Conservation (phyloP, 1,284 basidiomycete genomes). For the Ustilago tritici region DNA sequence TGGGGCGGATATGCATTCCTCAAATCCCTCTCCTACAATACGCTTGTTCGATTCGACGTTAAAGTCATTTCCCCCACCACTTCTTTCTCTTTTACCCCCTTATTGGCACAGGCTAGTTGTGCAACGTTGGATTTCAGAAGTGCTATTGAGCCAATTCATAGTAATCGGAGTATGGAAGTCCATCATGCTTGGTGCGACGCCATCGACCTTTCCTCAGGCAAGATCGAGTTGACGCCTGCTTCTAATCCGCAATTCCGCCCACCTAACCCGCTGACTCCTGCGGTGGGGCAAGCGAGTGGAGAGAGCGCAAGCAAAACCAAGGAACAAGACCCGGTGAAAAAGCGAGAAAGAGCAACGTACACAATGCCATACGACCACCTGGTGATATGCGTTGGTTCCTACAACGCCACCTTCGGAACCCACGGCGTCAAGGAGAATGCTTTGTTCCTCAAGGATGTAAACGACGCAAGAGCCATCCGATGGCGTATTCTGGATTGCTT, state of each 20-base stretch:
- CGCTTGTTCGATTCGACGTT: constrained; percentile 34
- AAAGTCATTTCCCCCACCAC: constrained; percentile 64
- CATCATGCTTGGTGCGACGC: constrained; percentile 71
- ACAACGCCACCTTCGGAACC: constrained; percentile 79
- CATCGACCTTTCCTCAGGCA: constrained; percentile 25
- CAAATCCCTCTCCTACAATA: constrained; percentile 21
- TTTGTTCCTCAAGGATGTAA: constrained; percentile 78
- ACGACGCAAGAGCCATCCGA: constrained; percentile 83
- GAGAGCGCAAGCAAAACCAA: neutral
- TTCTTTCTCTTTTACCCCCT: constrained; percentile 52
- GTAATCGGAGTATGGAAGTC: constrained; percentile 62
- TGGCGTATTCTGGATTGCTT: constrained; percentile 81
- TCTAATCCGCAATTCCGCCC: constrained; percentile 70
- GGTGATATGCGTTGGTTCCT: constrained; percentile 84
- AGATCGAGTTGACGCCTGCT: constrained; percentile 28
- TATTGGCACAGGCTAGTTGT: constrained; percentile 70
- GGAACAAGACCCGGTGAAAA: neutral
- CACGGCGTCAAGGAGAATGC: constrained; percentile 68
- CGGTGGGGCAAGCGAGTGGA: neutral
- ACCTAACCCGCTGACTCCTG: constrained; percentile 72
- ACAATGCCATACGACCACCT: constrained; percentile 76
- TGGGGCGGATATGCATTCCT: constrained; percentile 79
- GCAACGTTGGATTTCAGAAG: constrained; percentile 74
- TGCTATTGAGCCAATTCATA: constrained; percentile 81
- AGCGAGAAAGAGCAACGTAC: constrained; percentile 14